These are phyloP conservation scores for Mrakia gelida DNA, from an alignment of 768 basidiomycete genomes.

Conservation along the genomic window DNA sequence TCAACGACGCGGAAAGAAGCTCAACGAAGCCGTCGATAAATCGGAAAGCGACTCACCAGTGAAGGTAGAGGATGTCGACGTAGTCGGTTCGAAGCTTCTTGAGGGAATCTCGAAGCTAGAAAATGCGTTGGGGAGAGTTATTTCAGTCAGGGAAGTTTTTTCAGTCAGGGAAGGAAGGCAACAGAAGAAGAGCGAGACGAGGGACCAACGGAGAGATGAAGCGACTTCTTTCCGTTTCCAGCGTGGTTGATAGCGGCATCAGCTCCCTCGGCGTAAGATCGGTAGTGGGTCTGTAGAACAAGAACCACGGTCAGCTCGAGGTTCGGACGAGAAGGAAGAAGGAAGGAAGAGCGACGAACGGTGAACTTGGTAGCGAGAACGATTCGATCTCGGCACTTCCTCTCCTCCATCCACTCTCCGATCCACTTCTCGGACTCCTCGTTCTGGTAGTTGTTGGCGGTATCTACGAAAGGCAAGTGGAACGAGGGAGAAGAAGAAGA, in stretches of 20 bases:
- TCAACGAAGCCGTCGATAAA: not conserved
- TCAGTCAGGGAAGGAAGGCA: no score
- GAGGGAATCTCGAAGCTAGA: constrained; percentile 28
- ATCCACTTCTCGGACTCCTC: constrained; percentile 32
- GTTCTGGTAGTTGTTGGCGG: constrained; percentile 30
- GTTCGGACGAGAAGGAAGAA: not conserved
- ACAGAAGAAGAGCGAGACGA: no score
- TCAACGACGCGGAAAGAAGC: not conserved
- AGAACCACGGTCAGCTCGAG: no score
- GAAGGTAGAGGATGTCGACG: constrained; percentile 38
- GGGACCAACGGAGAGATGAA: constrained; percentile 33
- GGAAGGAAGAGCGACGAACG: not conserved
- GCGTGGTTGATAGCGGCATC: constrained; percentile 23
- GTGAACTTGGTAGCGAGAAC: constrained; percentile 30
- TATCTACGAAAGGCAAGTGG: constrained; percentile 15
- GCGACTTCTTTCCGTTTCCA: constrained; percentile 33
- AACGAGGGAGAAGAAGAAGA: no score
- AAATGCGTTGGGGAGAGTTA: no score
- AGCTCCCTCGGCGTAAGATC: constrained; percentile 13
- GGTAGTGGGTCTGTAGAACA: not conserved
- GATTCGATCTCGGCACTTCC: constrained; percentile 23
- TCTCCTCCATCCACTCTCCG: constrained; percentile 32
- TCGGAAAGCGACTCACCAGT: constrained; percentile 25
- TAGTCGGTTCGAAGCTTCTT: constrained; percentile 36
- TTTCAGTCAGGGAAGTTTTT: no score